These are phyloP conservation scores for Urtica urens DNA, from an alignment of 306 rosid genomes.

Conservation along the genomic window DNA sequence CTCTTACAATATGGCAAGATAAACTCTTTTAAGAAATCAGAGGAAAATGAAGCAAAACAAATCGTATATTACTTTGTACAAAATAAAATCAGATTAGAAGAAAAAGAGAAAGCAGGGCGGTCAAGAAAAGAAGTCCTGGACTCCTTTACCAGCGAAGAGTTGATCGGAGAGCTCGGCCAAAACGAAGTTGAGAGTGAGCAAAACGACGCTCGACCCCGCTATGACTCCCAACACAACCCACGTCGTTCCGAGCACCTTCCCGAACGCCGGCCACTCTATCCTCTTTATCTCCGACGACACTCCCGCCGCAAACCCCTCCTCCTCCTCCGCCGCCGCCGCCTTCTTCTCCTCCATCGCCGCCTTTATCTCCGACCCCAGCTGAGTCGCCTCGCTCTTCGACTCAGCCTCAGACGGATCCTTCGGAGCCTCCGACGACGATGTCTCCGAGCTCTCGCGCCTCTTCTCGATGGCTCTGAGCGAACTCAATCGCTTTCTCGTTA, in stretches of 20 bases:
- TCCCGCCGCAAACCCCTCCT: conserved; percentile 38
- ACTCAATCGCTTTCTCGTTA: background rate
- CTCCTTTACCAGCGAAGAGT: conserved; percentile 60
- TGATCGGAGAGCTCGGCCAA: conserved; percentile 69
- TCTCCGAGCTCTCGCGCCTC: conserved; percentile 36
- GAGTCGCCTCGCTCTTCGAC: conserved; percentile 18
- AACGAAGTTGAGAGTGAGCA: conserved; percentile 70
- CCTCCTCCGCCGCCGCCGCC: conserved; percentile 28
- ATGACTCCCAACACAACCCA: conserved; percentile 75
- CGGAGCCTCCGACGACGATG: conserved; percentile 15
- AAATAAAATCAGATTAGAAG: background rate
- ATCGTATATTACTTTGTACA: too few species aligned
- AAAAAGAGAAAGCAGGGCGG: background rate
- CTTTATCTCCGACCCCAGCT: conserved; percentile 62
- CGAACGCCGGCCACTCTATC: conserved; percentile 85
- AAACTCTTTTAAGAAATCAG: too few species aligned
- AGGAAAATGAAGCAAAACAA: too few species aligned
- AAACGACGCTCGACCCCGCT: conserved; percentile 75
- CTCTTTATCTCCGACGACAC: conserved; percentile 61
- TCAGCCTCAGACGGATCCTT: conserved; percentile 12
- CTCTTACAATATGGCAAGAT: too few species aligned
- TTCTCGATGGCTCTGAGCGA: conserved; percentile 39
- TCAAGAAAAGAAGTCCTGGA: conserved; percentile 74
- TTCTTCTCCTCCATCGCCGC: conserved; percentile 64
- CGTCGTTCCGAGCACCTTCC: conserved; percentile 76